phyloP scores from a whole-genome alignment of 2,329 filamentous ascomycete species.

The Dothideomycetes sp. region DNA sequence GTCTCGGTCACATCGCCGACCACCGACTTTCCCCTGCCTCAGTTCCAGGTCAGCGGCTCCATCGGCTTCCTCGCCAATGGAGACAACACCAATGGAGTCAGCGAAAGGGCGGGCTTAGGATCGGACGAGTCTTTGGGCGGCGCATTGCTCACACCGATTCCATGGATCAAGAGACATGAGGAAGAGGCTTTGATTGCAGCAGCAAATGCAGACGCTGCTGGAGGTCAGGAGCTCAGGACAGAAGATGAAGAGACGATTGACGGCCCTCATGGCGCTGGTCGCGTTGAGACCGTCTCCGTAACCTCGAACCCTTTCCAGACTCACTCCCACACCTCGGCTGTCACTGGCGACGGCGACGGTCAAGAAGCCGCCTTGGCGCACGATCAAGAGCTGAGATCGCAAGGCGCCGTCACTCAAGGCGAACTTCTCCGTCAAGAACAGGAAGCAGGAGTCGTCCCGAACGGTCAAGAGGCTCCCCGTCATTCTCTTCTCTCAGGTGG shows the following conservation, averaged over 20 bases:
- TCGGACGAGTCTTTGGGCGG: constrained; percentile 85
- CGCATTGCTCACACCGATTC: constrained; percentile 84
- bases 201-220: constrained; percentile 9
- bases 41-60: constrained; percentile 32
- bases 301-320: constrained; percentile 44
- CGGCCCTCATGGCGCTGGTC: constrained; percentile 66
- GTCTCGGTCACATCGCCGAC: constrained; percentile 78
- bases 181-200: constrained; percentile 12
- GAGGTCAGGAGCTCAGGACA: constrained; percentile 47
- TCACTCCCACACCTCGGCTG: background rate
- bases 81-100: constrained; percentile 49
- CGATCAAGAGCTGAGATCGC: constrained; percentile 22
- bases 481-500: constrained; percentile 14
- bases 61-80: constrained; percentile 35
- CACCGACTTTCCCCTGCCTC: constrained; percentile 72
- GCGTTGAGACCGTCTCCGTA: constrained; percentile 71
- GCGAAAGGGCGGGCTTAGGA: constrained; percentile 46
- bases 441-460: constrained; percentile 65
- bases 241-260: constrained; percentile 73
- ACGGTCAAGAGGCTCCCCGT: constrained; percentile 39
- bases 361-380: constrained; percentile 1
- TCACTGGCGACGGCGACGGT: background rate
- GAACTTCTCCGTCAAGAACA: constrained; percentile 81
- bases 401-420: constrained; percentile 62
- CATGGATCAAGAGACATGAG: constrained; percentile 52